Percentiles rank a stretch among this genome's conserved stretches.
Conservation (phyloP, 2,329 filamentous ascomycete species). For the Fusarium ramigenum region DNA sequence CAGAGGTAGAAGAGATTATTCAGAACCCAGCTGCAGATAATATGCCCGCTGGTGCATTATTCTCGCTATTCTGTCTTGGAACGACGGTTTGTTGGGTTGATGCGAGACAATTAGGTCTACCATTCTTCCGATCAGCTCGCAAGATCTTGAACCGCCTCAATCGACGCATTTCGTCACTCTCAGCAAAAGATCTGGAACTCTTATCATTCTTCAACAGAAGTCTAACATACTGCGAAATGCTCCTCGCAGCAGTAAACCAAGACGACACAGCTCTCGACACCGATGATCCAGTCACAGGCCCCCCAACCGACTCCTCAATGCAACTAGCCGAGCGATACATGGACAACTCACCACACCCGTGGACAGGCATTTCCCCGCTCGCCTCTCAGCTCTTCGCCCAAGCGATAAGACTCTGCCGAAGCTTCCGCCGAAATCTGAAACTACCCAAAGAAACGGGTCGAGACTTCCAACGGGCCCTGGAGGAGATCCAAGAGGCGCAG, state of each 20-base stretch:
- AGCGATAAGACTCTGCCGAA: conserved; percentile 49
- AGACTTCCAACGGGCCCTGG: conserved; percentile 40
- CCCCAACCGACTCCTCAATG: conserved; percentile 9
- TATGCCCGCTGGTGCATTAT: conserved; percentile 49
- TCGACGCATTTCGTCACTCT: conserved; percentile 15
- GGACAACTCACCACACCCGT: conserved; percentile 46
- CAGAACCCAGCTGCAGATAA: conserved; percentile 21
- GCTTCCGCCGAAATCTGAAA: conserved; percentile 43
- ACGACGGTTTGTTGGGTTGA: conserved; percentile 55
- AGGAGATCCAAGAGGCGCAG: conserved; percentile 43
- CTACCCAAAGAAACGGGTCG: conserved; percentile 38
- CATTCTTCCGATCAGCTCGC: conserved; percentile 46
- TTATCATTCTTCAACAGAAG: conserved; percentile 52
- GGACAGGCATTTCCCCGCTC: conserved; percentile 51
- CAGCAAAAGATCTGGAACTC: conserved; percentile 41
- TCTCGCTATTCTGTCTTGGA: conserved; percentile 52
- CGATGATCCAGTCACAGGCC: background rate
- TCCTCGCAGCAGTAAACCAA: conserved; percentile 50
- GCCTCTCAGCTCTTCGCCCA: conserved; percentile 49
- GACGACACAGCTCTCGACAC: conserved; percentile 17
- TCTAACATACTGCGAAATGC: conserved; percentile 54
- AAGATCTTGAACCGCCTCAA: conserved; percentile 42
- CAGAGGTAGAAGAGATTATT: conserved; percentile 45
- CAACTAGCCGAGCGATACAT: conserved; percentile 23
- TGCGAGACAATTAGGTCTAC: conserved; percentile 45